Percentiles rank a stretch among this genome's conserved stretches.
Evolutionary conservation across 2,329 filamentous ascomycete species (phyloP).

Genomic region (Colletotrichum somersetense): DNA sequence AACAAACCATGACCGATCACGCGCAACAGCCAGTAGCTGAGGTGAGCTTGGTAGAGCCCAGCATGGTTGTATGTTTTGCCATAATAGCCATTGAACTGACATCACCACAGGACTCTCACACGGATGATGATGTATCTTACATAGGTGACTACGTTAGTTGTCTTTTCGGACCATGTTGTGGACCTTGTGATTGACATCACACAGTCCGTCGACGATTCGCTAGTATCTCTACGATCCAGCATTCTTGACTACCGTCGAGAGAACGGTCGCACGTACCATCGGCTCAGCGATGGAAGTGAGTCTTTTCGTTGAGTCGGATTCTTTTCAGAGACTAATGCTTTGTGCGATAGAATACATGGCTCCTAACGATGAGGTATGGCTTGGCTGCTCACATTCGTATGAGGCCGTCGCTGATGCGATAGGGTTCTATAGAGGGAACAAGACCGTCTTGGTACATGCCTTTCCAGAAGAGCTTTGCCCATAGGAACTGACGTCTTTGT

Average conservation of each 20-base stretch:
- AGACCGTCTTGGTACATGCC: slow-evolving; percentile 29
- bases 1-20: slow-evolving; percentile 3
- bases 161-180: background rate
- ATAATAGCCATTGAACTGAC: background rate
- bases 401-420: background rate
- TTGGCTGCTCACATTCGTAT: no score
- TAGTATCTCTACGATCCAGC: slow-evolving; percentile 10
- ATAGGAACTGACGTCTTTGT: background rate
- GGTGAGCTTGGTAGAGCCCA: background rate
- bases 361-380: slow-evolving; percentile 32
- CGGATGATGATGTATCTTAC: slow-evolving; percentile 10
- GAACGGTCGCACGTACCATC: slow-evolving; percentile 30
- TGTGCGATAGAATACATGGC: slow-evolving; percentile 16
- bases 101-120: background rate
- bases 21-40: background rate
- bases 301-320: background rate
- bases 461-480: background rate
- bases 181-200: background rate
- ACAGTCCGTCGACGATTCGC: background rate
- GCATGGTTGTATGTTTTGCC: background rate
- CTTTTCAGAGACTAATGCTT: background rate
- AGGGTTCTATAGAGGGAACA: slow-evolving; percentile 2
- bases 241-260: slow-evolving; percentile 23
- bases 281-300: slow-evolving; percentile 45
- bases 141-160: slow-evolving; percentile 9